A percentile compares a stretch with the other conserved stretches of the same genome.
These are phyloP conservation scores for Chernovozyma aurita DNA, from an alignment of 1,139 yeast genomes.

Conservation along the genomic window DNA sequence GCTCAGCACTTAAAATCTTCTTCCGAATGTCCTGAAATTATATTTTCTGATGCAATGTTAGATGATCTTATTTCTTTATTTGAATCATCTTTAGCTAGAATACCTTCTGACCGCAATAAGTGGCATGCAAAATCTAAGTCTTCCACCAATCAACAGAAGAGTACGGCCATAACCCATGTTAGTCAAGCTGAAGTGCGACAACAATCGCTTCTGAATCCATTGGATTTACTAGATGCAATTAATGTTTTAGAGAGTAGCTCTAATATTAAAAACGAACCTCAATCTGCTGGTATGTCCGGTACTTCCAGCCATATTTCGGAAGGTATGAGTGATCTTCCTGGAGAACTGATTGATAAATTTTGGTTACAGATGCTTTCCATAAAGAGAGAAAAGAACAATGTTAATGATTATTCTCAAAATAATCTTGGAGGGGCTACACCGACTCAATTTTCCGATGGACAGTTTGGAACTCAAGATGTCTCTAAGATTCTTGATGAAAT, in stretches of 20 bases:
- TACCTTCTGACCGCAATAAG: too few relatives aligned
- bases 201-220: too few relatives aligned
- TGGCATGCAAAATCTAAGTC: too few relatives aligned
- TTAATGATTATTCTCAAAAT: not conserved
- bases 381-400: conserved; percentile 12
- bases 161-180: not conserved
- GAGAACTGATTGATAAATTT: conserved; percentile 22
- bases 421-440: conserved; percentile 2
- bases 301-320: not conserved
- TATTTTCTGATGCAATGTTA: conserved; percentile 14
- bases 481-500: not conserved
- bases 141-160: not conserved
- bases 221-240: too few relatives aligned
- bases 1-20: conserved; percentile 8
- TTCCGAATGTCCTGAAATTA: conserved; percentile 6
- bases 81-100: conserved; percentile 12
- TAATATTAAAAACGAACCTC: not conserved
- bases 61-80: conserved; percentile 19
- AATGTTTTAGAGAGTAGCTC: too few relatives aligned
- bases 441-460: not conserved
- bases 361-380: conserved; percentile 29
- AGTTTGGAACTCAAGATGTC: not conserved
- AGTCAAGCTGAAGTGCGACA: not conserved
- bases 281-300: not conserved
- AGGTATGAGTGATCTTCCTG: conserved; percentile 8